Evolutionary conservation across 2,329 filamentous ascomycete genomes (phyloP), one percentile per base, ranked within the genome.

Genomic region (Calonectria pauciramosa): DNA sequence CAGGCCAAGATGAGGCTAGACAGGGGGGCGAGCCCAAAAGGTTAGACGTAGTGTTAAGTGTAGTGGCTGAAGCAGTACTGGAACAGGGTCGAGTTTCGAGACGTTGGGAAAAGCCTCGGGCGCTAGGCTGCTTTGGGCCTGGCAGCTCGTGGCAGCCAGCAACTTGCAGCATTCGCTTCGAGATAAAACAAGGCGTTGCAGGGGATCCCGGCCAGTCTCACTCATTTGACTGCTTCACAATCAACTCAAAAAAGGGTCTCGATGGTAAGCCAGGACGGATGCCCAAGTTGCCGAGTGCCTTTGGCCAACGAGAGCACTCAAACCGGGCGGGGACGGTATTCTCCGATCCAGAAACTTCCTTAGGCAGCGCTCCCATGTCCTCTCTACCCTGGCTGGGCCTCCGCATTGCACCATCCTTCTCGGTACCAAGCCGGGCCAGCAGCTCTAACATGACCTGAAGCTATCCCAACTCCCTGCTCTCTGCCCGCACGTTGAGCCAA

Each of bases 11-110:
- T 26, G 16, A n/a, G 28, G 26, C 38, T 30, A 51, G 30, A 28
- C 59, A 60, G n/a, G 47, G n/a, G 47, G 23, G 34, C 30, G 54
- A 70, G 36, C 47, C 41, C 20, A 41, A 72, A 54, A 68, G 63
- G 59, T 38, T 54, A 63, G 51, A 63, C 52, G 70, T 51, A 63
- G 64, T 34, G 64, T 52, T 41, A 69, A 54, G 34, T 47, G 47
- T 67, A 69, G 68, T 73, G 74, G 79, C 83, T 88, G 87, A 88
- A 84, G 87, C 87, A 88, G 79, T 84, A 80, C 84, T 89, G 87
- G 83, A 86, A 89, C 87, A 86, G 71, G 81, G 82, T 80, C 77
- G 77, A 81, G 87, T 89, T 89, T 89, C 87, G 86, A 76, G 70
- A 75, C 73, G 79, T 78, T 70, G 71, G 72, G 54, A 38, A 70